Conservation (phyloP, 495 filamentous ascomycete species). For the Penicillium odoratum region DNA sequence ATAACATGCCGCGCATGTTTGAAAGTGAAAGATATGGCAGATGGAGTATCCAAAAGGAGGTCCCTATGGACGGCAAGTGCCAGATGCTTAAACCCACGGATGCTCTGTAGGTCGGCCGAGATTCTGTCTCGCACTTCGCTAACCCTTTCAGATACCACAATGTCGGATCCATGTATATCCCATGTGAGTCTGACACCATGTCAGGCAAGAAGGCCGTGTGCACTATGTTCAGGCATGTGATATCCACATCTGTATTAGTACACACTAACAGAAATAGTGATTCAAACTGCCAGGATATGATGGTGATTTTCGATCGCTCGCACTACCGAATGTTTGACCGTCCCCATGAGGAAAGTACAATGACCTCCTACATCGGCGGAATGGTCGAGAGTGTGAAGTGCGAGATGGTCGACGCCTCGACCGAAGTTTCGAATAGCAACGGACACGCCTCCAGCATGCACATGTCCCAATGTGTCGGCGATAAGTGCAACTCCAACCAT, state of each 20-base stretch:
- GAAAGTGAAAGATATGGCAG: neutral
- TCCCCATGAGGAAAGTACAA: too few species aligned
- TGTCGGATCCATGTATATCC: conserved; percentile 4
- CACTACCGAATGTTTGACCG: conserved; percentile 2
- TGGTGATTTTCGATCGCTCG: neutral
- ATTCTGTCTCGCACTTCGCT: neutral
- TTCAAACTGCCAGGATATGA: neutral
- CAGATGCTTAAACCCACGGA: neutral
- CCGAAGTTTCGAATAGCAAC: neutral
- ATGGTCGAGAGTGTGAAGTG: neutral
- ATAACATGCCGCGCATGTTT: neutral
- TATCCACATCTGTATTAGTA: neutral
- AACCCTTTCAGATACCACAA: neutral
- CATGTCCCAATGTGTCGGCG: neutral
- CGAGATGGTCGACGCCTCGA: neutral
- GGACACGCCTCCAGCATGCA: conserved; percentile 1
- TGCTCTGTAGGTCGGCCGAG: neutral
- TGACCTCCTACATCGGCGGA: neutral
- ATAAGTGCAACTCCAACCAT: neutral
- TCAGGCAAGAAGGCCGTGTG: conserved; percentile 1
- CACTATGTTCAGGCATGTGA: neutral
- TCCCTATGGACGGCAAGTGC: neutral
- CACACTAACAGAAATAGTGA: neutral
- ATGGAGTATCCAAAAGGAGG: neutral
- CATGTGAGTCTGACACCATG: neutral